Evolutionary conservation across 164 flowering plant species (phyloP).

Genomic region (Piper betle): DNA sequence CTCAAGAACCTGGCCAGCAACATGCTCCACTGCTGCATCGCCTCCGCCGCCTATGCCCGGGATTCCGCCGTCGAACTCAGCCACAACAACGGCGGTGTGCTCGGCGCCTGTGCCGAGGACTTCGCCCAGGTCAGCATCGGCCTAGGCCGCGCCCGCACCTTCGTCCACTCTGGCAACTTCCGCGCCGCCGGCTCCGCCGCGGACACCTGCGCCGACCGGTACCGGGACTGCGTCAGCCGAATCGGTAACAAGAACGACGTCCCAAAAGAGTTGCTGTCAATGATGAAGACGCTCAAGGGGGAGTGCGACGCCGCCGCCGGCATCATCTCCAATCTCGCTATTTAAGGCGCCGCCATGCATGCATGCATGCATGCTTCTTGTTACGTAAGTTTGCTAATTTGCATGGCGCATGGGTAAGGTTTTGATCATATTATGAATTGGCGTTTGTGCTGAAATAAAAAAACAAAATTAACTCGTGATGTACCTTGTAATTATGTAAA

Average conservation of each 20-base stretch:
- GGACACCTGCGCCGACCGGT: neutral
- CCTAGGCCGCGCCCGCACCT: neutral
- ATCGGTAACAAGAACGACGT: neutral
- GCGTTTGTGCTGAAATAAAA: too few species aligned
- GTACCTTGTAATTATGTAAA: too few species aligned
- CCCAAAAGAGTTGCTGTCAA: neutral
- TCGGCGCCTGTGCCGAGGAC: neutral
- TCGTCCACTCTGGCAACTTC: neutral
- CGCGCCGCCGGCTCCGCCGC: neutral
- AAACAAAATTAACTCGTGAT: too few species aligned
- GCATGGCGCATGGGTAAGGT: too few species aligned
- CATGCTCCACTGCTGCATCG: neutral
- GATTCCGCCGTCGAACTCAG: neutral
- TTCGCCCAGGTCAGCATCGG: neutral
- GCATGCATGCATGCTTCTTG: too few species aligned
- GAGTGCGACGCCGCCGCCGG: neutral
- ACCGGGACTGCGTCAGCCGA: neutral
- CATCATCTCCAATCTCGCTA: neutral
- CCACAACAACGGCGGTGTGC: neutral
- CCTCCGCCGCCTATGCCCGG: neutral
- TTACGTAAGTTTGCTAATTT: too few species aligned
- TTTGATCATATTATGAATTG: too few species aligned
- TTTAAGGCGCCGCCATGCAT: too few species aligned
- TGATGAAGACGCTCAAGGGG: neutral
- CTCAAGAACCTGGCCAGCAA: neutral